Conservation (phyloP, 805 yeast species). For the Yamadazyma akitaensis region DNA sequence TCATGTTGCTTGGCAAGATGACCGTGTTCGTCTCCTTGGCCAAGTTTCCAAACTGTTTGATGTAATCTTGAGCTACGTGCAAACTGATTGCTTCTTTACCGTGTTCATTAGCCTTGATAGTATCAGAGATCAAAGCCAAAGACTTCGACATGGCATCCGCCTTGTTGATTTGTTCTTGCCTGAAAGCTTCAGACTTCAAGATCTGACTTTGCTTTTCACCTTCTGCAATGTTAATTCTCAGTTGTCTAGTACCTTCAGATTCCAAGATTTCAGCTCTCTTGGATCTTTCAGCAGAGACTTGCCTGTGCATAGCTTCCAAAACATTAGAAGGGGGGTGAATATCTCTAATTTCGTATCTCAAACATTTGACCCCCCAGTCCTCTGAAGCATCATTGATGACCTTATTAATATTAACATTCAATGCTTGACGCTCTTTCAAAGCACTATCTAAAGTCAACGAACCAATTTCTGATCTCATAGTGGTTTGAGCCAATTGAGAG, state of each 20-base stretch:
- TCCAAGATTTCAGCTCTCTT: constrained; percentile 86
- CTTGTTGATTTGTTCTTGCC: constrained; percentile 59
- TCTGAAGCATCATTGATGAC: constrained; percentile 84
- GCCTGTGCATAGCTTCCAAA: constrained; percentile 87
- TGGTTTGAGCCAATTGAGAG: constrained; percentile 82
- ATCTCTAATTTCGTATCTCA: constrained; percentile 83
- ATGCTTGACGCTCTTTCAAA: constrained; percentile 67
- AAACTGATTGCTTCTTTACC: constrained; percentile 74
- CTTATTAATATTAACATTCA: constrained; percentile 70
- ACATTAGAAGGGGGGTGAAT: constrained; percentile 85
- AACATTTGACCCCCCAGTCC: constrained; percentile 78
- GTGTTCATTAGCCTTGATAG: constrained; percentile 64
- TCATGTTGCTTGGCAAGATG: constrained; percentile 71
- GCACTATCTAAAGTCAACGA: constrained; percentile 77
- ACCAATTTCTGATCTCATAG: constrained; percentile 88
- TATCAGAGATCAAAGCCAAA: constrained; percentile 58
- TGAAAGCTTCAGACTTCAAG: constrained; percentile 70
- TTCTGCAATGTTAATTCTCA: constrained; percentile 79
- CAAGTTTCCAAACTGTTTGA: constrained; percentile 74
- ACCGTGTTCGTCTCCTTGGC: constrained; percentile 81
- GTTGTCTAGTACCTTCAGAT: constrained; percentile 78
- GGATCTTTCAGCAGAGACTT: constrained; percentile 81
- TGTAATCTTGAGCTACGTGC: constrained; percentile 80
- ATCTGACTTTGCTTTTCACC: constrained; percentile 71
- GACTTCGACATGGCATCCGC: constrained; percentile 77